Percentiles rank a stretch among this genome's conserved stretches.
Evolutionary conservation across 805 yeast genomes (phyloP).

Genomic region (Saccharomyces eubayanus): DNA sequence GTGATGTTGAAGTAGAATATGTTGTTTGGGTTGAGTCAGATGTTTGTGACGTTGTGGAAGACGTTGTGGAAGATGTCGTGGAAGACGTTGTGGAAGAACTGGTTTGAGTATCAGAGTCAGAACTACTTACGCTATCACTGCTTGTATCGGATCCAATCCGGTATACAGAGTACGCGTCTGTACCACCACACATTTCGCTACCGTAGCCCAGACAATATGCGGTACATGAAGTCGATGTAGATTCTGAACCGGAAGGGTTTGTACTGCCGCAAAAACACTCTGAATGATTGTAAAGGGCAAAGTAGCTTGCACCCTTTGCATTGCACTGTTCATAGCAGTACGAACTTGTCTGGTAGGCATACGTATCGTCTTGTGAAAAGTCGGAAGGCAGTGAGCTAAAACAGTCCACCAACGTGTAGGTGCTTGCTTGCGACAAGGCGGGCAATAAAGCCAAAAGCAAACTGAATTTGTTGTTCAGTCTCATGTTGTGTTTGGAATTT

Average conservation of each 20-base stretch:
- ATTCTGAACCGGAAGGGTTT: slow-evolving; percentile 12
- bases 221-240: slow-evolving; percentile 16
- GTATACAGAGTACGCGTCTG: slow-evolving; percentile 40
- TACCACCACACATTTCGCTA: slow-evolving; percentile 56
- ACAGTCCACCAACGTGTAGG: slow-evolving; percentile 20
- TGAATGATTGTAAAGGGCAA: slow-evolving; percentile 24
- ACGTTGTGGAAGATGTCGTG: slow-evolving; percentile 7
- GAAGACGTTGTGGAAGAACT: slow-evolving; percentile 5
- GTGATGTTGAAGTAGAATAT: slow-evolving; percentile 16
- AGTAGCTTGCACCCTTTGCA: slow-evolving; percentile 17
- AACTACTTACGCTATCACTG: slow-evolving; percentile 4
- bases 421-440: slow-evolving; percentile 3
- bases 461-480: neutral
- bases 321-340: slow-evolving; percentile 20
- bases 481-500: neutral
- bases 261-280: slow-evolving; percentile 29
- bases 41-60: slow-evolving; percentile 17
- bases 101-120: slow-evolving; percentile 9
- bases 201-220: slow-evolving; percentile 50
- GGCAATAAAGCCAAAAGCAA: neutral
- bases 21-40: no score
- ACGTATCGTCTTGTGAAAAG: slow-evolving; percentile 16
- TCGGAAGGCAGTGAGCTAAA: slow-evolving; percentile 26
- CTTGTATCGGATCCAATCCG: slow-evolving; percentile 21
- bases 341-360: slow-evolving; percentile 24